Conservation (phyloP, 805 yeast species). For the Debaryomyces castellii region DNA sequence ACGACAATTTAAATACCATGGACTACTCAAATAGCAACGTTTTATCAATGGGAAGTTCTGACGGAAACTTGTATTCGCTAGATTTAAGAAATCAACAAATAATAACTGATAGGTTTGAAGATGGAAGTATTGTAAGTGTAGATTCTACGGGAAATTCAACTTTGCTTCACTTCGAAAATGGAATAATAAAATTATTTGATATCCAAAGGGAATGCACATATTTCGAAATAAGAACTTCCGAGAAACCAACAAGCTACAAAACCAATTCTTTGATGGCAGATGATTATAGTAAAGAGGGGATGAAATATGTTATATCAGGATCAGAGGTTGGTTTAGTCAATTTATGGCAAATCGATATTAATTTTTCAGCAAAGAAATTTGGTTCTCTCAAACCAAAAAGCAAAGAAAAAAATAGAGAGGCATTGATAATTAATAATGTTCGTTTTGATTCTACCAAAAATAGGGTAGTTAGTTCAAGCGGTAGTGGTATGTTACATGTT, state of each 20-base stretch:
- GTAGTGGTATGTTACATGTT: slow-evolving; percentile 18
- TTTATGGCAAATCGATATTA: slow-evolving; percentile 10
- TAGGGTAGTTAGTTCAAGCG: slow-evolving; percentile 17
- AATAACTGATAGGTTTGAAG: slow-evolving; percentile 7
- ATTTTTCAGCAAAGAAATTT: not conserved
- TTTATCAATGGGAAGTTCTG: slow-evolving; percentile 19
- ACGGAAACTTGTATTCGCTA: slow-evolving; percentile 18
- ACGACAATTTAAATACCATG: slow-evolving; percentile 23
- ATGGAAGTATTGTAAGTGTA: slow-evolving; percentile 9
- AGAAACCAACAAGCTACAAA: slow-evolving; percentile 5
- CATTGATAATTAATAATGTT: slow-evolving; percentile 6
- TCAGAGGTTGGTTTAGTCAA: slow-evolving; percentile 17
- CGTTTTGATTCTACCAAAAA: slow-evolving; percentile 9
- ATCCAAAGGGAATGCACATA: not conserved
- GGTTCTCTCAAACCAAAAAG: not conserved
- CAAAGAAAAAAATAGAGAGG: not conserved
- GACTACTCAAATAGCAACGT: slow-evolving; percentile 8
- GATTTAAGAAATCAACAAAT: slow-evolving; percentile 22
- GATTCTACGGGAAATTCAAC: not conserved
- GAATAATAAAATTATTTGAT: slow-evolving; percentile 7
- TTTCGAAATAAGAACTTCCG: not conserved
- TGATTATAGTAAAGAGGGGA: slow-evolving; percentile 13
- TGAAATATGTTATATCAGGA: slow-evolving; percentile 16
- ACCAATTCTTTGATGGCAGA: slow-evolving; percentile 8
- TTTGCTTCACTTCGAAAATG: slow-evolving; percentile 10